Evolutionary conservation across 495 filamentous ascomycete genomes (phyloP), one percentile per base, ranked within the genome.

Genomic region (Penicillium daleae): DNA sequence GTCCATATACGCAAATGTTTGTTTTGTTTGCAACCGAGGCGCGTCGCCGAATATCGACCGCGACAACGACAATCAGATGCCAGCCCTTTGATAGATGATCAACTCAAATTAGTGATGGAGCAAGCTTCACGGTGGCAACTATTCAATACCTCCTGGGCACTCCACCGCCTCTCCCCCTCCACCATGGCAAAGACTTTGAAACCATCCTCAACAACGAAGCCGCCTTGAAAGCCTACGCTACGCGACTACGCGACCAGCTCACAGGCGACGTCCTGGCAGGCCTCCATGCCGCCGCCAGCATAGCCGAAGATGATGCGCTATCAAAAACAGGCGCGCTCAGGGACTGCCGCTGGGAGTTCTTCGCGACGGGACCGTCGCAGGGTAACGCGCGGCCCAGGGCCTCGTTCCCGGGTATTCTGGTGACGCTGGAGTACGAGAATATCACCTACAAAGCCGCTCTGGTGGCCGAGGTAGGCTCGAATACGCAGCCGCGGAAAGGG

Each of bases 141-240:
- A 32, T 81, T 85, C 57, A 82, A 84, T 54, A 82, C 81, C 1
- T 85, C 82, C 9, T 87, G 83, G 76, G 82, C 79, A 9, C 64
- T 82, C n/a, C 76, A 87, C 65, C 81, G 83, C 39, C 75, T 87
- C 40, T 85, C 84, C 2, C 83, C 17, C 77, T 87, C 27, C 76
- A 83, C 66, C 77, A 82, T 54, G 72, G 66, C 21, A 78, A 74
- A 50, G 77, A 78, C 50, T 76, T 76, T 61, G 66, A 74, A 22
- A 59, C 74, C 6, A 77, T 82, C 17, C 63, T 82, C 52, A 59
- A 71, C 59, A 70, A 77, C 46, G 64, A 65, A 13, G 33, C 60
- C 62, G 77, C 79, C 7, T 68, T 86, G 7, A 77, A 75, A 42
- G 74, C 75, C 21, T 82, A 86, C 64, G 79, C 83, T 17, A 73